phyloP scores from a whole-genome alignment of 176 grass and related monocot genomes.

The Zea mays region DNA sequence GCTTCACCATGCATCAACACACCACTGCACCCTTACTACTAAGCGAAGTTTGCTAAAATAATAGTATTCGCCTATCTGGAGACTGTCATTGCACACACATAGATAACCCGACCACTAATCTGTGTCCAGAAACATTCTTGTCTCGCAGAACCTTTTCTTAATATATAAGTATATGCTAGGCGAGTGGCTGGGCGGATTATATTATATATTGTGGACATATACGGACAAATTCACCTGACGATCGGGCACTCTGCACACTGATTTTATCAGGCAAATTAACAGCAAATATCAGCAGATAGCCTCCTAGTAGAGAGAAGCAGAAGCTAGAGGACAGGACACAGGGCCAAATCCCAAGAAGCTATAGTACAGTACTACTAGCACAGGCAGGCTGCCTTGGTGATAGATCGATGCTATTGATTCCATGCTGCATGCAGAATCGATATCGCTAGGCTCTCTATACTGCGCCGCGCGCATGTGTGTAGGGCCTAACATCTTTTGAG shows the following conservation, averaged over 20 bases:
- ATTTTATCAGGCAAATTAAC: slow-evolving; percentile 4
- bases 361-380: slow-evolving; percentile 1
- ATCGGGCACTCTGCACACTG: not conserved
- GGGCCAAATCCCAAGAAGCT: slow-evolving; percentile 45
- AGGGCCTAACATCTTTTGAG: slow-evolving; percentile 28
- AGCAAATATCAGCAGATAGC: slow-evolving; percentile 38
- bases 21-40: not conserved
- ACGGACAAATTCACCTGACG: not conserved
- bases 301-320: slow-evolving; percentile 43
- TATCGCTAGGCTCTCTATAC: slow-evolving; percentile 19
- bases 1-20: not conserved
- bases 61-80: not conserved
- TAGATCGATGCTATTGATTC: slow-evolving; percentile 30
- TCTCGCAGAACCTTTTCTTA: not conserved
- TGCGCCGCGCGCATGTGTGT: not conserved
- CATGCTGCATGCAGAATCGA: slow-evolving; percentile 47
- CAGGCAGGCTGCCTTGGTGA: not conserved
- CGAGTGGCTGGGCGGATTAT: not conserved
- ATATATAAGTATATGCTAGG: not conserved
- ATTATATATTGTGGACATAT: not conserved
- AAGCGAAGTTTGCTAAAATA: not conserved
- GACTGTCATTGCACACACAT: not conserved
- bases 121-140: not conserved
- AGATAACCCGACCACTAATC: not conserved
- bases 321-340: slow-evolving; percentile 57